Base-by-base conservation (phyloP, 139 green algal genomes). In the Micromonas pusilla region DNA sequence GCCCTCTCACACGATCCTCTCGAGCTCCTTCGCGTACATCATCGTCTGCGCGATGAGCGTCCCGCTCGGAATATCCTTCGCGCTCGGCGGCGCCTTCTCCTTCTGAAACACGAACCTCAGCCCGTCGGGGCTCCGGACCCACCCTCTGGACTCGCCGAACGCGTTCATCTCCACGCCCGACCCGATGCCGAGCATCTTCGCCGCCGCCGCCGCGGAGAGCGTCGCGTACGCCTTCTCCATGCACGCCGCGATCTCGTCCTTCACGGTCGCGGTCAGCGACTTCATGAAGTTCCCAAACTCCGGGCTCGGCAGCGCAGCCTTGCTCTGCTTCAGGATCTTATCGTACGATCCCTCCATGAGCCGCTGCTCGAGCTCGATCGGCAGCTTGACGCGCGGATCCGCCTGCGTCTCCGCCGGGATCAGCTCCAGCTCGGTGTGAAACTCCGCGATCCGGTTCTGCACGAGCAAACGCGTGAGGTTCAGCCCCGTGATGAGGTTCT, bases 271-370 rank as follows among this genome's bases (percentile, higher is more conserved):
- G 25, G 25, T 70, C 25, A 78, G 26, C 53, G 34, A 62, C 13
- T 25, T 45, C 53, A 68, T 68, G 52, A 78, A 78, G n/a, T 68
- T 19, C 4, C 38, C 34, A 6, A 52, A 78, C 34, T 39, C 53
- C 52, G 53, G 32, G 20, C 38, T 37, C 1, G 72, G 54, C 38
- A 70, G 67, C 20, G 81, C 74, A 9, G 3, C 70, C 52, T 66
- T 53, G 26, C 83, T 75, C 0, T 73, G 52, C 21, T 39, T 77
- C 66, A 92, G 71, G 31, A 96, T 91, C 85, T 97, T 96, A 81
- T 93, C 92, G 85, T 97, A 98, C 0, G 95, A 88, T 9, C 95
- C 95, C 85, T 98, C 93, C 93, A 98, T 97, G 23, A 98, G 88
- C 79, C 86, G 93, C 82, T 95, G 88, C 87, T 99, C 95, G 72